Base-by-base conservation (phyloP, 495 filamentous ascomycete species). In the Evansstolkia leycettana region DNA sequence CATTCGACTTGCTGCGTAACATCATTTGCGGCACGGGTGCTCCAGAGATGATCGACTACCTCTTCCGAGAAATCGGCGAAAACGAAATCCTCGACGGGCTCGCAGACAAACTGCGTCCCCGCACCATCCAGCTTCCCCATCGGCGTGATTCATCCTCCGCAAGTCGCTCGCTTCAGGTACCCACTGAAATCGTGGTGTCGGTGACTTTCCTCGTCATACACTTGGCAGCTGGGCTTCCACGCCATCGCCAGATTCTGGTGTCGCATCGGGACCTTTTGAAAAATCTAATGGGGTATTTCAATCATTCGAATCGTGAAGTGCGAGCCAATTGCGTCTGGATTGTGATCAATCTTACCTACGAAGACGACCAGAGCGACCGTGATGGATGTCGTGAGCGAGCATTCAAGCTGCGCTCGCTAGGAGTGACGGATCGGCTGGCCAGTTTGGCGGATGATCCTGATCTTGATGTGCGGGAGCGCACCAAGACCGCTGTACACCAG, bases 1-100 rank as follows among this genome's bases (percentile, higher is more conserved):
- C 76, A 0, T 72, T 96, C 19, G 81, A 88, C 34, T 75, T 90
- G 39, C 71, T 98, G 35, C 72, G 87, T 31, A 98, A 98, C 53
- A 65, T 94, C n/a, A 79, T 94, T 42, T 78, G 76, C 37, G 80
- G 79, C 9, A 51, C 61, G 7, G 75, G 73, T 17, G 68, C 72
- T 7, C 52, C 70, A 6, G 80, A 85, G 42, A 87, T 93, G 77
- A 80, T 93, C 39, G 86, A 94, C 42, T 71, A 74, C 37, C 54
- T 95, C n/a, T 80, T 94, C 52, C 64, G 58, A 25, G 67, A 73
- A 32, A 60, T 94, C n/a, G 84, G 83, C 12, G 69, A 84, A 45
- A 72, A 81, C 33, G 69, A 76, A 19, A 50, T 94, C 13, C 84
- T 94, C 41, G 70, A 78, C 29, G 78, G 89, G 26, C 55, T 95